Evolutionary conservation across 257 asterid genomes (phyloP).

Genomic region (Rubia yunnanensis): DNA sequence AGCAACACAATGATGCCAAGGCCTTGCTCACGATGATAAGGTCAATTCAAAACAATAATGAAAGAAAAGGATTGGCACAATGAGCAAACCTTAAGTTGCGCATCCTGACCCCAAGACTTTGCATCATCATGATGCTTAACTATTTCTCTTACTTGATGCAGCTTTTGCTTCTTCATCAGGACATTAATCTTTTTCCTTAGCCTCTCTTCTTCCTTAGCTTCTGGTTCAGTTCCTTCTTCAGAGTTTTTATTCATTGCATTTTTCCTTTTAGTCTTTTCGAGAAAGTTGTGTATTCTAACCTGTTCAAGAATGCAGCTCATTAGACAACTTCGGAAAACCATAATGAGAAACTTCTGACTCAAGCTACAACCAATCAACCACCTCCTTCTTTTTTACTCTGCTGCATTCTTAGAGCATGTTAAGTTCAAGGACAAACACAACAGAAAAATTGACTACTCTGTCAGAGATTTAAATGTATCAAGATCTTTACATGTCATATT

Average conservation of each 20-base stretch:
- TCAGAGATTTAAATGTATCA: not conserved
- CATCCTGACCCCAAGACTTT: slow-evolving; percentile 88
- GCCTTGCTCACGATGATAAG: not conserved
- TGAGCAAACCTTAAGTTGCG: slow-evolving; percentile 61
- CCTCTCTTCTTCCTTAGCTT: slow-evolving; percentile 41
- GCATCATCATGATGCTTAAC: slow-evolving; percentile 54
- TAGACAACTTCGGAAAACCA: not conserved
- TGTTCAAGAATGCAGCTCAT: slow-evolving; percentile 27
- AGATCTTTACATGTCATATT: not conserved
- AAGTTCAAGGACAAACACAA: not conserved
- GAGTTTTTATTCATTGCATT: slow-evolving; percentile 48
- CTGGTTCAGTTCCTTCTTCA: slow-evolving; percentile 44
- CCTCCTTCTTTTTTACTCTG: not conserved
- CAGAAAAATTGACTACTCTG: not conserved
- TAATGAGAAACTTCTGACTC: not conserved
- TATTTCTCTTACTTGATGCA: slow-evolving; percentile 56
- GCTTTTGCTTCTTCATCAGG: slow-evolving; percentile 71
- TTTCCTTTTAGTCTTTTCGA: slow-evolving; percentile 68
- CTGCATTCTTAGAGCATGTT: not conserved
- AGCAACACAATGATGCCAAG: not conserved
- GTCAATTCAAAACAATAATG: not conserved
- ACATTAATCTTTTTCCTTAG: slow-evolving; percentile 55
- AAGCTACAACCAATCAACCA: not conserved
- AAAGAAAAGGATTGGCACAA: not conserved
- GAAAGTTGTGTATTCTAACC: slow-evolving; percentile 75